A percentile compares a stretch with the other conserved stretches of the same genome.
Evolutionary conservation across 2,329 filamentous ascomycete genomes (phyloP).

Genomic region (Aspergillus latus): DNA sequence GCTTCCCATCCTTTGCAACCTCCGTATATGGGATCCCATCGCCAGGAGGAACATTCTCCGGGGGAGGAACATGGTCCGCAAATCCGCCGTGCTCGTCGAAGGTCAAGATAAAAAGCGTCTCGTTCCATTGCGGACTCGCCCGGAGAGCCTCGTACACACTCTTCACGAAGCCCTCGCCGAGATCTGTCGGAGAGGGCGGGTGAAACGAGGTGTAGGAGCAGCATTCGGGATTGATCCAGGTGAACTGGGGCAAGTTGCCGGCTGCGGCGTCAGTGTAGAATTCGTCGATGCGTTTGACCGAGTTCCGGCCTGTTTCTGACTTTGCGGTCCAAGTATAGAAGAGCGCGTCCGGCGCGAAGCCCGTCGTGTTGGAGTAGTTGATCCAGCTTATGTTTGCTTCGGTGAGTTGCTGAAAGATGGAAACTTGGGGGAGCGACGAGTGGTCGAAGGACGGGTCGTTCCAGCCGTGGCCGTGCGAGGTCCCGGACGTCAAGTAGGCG

Average conservation of each 20-base stretch:
- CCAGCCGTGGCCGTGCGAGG: slow-evolving; percentile 34
- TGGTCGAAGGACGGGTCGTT: slow-evolving; percentile 36
- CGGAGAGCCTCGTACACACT: slow-evolving; percentile 46
- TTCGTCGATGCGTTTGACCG: slow-evolving; percentile 29
- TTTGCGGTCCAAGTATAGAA: slow-evolving; percentile 36
- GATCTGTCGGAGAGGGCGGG: slow-evolving; percentile 39
- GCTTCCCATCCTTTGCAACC: slow-evolving; percentile 24
- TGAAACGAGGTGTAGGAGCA: slow-evolving; percentile 41
- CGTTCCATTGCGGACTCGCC: slow-evolving; percentile 41
- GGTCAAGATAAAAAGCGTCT: slow-evolving; percentile 44
- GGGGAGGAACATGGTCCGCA: slow-evolving; percentile 42
- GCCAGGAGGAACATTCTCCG: slow-evolving; percentile 38
- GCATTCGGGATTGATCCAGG: slow-evolving; percentile 49
- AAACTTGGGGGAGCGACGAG: slow-evolving; percentile 35
- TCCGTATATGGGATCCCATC: slow-evolving; percentile 34
- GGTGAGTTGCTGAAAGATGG: slow-evolving; percentile 40
- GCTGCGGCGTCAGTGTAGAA: slow-evolving; percentile 67
- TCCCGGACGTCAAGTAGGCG: slow-evolving; percentile 41
- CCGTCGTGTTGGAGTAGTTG: slow-evolving; percentile 49
- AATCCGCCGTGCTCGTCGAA: slow-evolving; percentile 46
- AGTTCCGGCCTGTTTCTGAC: slow-evolving; percentile 36
- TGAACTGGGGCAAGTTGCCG: slow-evolving; percentile 68
- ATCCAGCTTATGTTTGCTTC: slow-evolving; percentile 41
- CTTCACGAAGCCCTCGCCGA: slow-evolving; percentile 42
- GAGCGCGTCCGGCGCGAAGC: slow-evolving; percentile 45